Conservation (phyloP, 2,329 filamentous ascomycete species). For the Fusarium chlamydosporum region DNA sequence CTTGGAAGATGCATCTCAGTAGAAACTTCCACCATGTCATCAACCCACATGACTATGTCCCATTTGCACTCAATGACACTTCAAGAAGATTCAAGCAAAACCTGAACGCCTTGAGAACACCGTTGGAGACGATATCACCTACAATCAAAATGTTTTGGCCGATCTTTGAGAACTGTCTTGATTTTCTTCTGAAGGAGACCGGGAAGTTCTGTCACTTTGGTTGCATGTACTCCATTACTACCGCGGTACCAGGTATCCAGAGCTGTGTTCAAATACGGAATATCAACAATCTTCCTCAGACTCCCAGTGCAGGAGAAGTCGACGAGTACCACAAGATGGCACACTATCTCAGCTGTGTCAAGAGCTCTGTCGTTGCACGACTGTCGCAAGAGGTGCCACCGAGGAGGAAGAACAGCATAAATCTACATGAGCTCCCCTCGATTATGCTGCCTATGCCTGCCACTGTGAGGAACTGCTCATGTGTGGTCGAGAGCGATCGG, state of each 20-base stretch:
- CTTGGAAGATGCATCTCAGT: slow-evolving; percentile 5
- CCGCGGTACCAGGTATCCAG: neutral
- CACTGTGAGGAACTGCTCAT: neutral
- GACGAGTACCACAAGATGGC: slow-evolving; percentile 15
- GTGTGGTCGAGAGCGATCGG: slow-evolving; percentile 1
- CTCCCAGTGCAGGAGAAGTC: neutral
- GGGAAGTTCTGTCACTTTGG: slow-evolving; percentile 14
- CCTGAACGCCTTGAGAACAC: neutral
- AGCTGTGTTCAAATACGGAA: neutral
- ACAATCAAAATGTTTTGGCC: slow-evolving; percentile 19
- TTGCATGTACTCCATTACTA: neutral
- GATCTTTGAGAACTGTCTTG: neutral
- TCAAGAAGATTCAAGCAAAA: slow-evolving; percentile 5
- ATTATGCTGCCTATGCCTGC: slow-evolving; percentile 9
- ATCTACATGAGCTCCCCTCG: rapidly evolving
- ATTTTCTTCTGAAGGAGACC: neutral
- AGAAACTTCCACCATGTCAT: slow-evolving; percentile 12
- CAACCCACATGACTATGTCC: slow-evolving; percentile 14
- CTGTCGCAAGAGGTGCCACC: neutral
- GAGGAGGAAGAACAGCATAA: too few relatives aligned
- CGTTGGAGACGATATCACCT: neutral
- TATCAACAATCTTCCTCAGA: neutral
- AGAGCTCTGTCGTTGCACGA: neutral
- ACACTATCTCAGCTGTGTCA: slow-evolving; percentile 11
- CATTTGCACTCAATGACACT: slow-evolving; percentile 3